Base-by-base conservation (phyloP, 2,329 filamentous ascomycete species). In the Fusarium neocosmosporiellum region DNA sequence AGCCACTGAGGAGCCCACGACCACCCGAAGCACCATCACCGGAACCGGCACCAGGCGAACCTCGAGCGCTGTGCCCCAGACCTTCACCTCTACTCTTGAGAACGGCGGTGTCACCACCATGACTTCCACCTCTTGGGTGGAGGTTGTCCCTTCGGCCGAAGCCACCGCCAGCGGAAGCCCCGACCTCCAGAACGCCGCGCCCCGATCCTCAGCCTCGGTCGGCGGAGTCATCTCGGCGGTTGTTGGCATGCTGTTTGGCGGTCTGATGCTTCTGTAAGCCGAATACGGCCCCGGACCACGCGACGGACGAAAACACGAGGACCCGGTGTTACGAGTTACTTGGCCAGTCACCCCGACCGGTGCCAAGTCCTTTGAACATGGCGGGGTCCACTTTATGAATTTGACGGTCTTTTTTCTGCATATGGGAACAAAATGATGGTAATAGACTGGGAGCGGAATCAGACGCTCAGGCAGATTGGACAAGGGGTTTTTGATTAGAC, bases 41-140 rank as follows among this genome's bases (percentile, higher is more conserved):
- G 71, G 71, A 63, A 78, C 80, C 7, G 81, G 81, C 24, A 78
- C 74, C 7, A 71, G 79, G 29, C 79, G 77, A 36, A 83, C 83
- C 13, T 82, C 78, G 14, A 84, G 75, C 69, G 71, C 80, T 33
- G 76, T 86, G 63, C 68, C 79, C 8, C 76, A 82, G 27, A 86
- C 84, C 0, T 79, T 80, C 67, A 88, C 86, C n/a, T 85, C 84
- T 8, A 87, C 86, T 8, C 77, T 84, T 37, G 73, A 80, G 14
- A 79, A 86, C 57, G 87, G 87, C 29, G 83, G 81, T 34, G 80
- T 85, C 61, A 83, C 83, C 4, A 82, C 84, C 14, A 78, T 88
- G 57, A 88, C 86, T 13, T 83, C 83, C n/a, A 88, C 86, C 2
- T 86, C 86, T 0, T 86, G 81, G 75, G 86, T 88, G 4, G 83